phyloP scores from a whole-genome alignment of 1,284 basidiomycete species.

The Cryptococcus sp. region DNA sequence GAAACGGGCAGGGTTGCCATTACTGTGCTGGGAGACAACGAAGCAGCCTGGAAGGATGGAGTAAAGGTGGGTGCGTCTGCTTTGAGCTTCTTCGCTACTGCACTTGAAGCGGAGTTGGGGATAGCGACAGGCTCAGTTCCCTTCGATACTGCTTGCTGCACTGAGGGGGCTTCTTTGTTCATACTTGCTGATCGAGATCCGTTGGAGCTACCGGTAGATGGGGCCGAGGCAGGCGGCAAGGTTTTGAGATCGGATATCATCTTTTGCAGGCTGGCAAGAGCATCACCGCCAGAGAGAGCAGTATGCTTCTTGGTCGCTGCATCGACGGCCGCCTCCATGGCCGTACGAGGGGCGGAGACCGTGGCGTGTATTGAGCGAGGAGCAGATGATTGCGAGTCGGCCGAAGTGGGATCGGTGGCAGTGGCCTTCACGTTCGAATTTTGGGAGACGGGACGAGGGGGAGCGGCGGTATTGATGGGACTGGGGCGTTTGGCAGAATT shows the following conservation, averaged over 20 bases:
- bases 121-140: slow-evolving; percentile 22
- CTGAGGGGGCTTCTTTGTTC: slow-evolving; percentile 6
- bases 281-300: slow-evolving; percentile 36
- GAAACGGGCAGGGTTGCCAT: slow-evolving; percentile 22
- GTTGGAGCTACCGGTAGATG: slow-evolving; percentile 19
- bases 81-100: slow-evolving; percentile 43
- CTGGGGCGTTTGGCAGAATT: slow-evolving; percentile 14
- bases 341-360: slow-evolving; percentile 36
- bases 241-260: slow-evolving; percentile 52
- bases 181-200: slow-evolving; percentile 18
- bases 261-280: slow-evolving; percentile 45
- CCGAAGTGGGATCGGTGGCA: slow-evolving; percentile 2
- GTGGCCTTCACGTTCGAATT: slow-evolving; percentile 15
- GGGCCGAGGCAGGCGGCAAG: slow-evolving; percentile 25
- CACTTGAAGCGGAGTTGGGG: slow-evolving; percentile 16
- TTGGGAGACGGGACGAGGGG: slow-evolving; percentile 12
- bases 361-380: slow-evolving; percentile 36
- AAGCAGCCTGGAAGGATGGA: slow-evolving; percentile 36
- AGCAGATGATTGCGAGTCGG: slow-evolving; percentile 5
- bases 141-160: background rate
- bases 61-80: slow-evolving; percentile 52
- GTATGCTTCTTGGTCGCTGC: slow-evolving; percentile 42
- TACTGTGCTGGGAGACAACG: slow-evolving; percentile 37
- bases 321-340: slow-evolving; percentile 46
- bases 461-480: slow-evolving; percentile 24